Base-by-base conservation (phyloP, 2,329 filamentous ascomycete species). In the Claviceps sp. region DNA sequence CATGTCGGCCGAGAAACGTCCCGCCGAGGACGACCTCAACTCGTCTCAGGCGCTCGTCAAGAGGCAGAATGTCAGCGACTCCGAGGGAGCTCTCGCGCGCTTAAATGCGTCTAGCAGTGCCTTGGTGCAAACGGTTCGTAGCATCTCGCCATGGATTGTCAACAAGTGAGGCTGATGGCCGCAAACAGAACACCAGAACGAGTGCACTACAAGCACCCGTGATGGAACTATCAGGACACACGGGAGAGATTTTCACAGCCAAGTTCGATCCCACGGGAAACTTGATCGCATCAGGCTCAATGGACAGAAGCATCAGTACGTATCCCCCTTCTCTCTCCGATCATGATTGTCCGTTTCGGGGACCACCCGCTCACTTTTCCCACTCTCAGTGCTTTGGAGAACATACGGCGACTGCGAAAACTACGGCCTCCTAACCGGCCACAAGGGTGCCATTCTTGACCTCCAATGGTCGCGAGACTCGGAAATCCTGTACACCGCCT, bases 381-480 rank as follows among this genome's bases (percentile, higher is more conserved):
- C 26, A 11, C 14, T 17, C 6, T 11, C 41, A 94, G 88, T 97
- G 70, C 78, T 98, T 34, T 98, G 93, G 93, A 82, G 86, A 61
- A 94, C 90, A 1, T 89, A 91, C 56, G 91, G 89, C 62, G 80
- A 89, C 60, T 96, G 91, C 71, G 87, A 95, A 63, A 98, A 98
- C 70, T 96, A 96, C 63, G 90, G 91, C 55, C 73, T 87, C 30
- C 74, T 98, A 50, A 89, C 76, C 8, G 93, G 93, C 38, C 93
- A 98, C 72, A 89, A 88, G 65, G 89, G 89, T 58, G 93, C 93
- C 1, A 74, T 98, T 48, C 74, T 97, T 26, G 93, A 97, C 68
- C 73, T 98, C 46, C 89, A 95, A 64, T 98, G 93, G 93, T 95
- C 93, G 30, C 85, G 93, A 65, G 93, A 98, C 71, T 94, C 89